Percentiles rank a stretch among this genome's conserved stretches.
phyloP scores from a whole-genome alignment of 495 filamentous ascomycete species.

The Lindgomyces ingoldianus region DNA sequence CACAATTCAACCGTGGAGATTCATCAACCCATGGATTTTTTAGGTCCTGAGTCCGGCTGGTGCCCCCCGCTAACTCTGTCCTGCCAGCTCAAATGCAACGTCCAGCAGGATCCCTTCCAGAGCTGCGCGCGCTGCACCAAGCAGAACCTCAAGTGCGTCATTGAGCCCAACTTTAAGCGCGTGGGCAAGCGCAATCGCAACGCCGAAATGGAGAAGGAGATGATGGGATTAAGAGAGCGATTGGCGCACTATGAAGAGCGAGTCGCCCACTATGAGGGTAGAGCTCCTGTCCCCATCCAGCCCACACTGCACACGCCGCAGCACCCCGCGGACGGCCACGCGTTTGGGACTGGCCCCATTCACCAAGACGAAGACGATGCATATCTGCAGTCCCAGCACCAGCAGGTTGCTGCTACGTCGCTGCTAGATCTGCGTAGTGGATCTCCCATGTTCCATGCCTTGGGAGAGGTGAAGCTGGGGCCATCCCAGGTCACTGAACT shows the following conservation, averaged over 20 bases:
- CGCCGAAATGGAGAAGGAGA: conserved; percentile 82
- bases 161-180: conserved; percentile 92
- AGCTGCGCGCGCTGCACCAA: conserved; percentile 82
- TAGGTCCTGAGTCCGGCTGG: background rate
- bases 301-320: conserved; percentile 25
- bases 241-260: no score
- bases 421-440: conserved; percentile 71
- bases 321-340: conserved; percentile 19
- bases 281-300: background rate
- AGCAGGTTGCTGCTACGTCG: conserved; percentile 72
- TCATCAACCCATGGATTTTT: background rate
- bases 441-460: conserved; percentile 42
- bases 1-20: background rate
- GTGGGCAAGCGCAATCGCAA: conserved; percentile 87
- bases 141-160: conserved; percentile 83
- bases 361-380: conserved; percentile 36
- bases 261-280: conserved; percentile 44
- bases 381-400: conserved; percentile 71
- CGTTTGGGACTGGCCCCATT: conserved; percentile 31
- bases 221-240: conserved; percentile 59
- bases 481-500: conserved; percentile 72
- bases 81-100: conserved; percentile 90
- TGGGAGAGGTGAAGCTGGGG: conserved; percentile 73
- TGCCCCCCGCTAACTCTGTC: no score
- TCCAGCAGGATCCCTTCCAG: conserved; percentile 79